Percentiles rank a stretch among this genome's conserved stretches.
Conservation (phyloP, 352 stramenopile genomes). For the Phytophthora parvispora region DNA sequence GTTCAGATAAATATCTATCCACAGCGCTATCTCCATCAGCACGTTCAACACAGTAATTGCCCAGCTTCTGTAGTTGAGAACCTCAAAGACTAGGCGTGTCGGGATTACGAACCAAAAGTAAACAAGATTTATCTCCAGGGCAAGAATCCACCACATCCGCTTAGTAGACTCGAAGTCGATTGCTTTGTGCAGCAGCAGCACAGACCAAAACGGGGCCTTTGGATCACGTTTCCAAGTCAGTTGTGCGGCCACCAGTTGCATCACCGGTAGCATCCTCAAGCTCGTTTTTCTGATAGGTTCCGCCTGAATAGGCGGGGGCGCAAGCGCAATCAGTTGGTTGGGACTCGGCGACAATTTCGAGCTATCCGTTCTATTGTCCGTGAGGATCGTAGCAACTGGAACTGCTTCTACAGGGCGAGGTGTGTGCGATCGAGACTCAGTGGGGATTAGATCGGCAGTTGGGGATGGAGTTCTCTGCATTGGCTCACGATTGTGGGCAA, state of each 20-base stretch:
- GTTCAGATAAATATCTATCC: constrained; percentile 61
- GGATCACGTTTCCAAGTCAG: constrained; percentile 18
- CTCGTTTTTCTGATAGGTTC: constrained; percentile 17
- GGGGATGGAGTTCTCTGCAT: not conserved
- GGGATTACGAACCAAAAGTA: constrained; percentile 73
- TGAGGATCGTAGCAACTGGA: not conserved
- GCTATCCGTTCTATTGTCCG: not conserved
- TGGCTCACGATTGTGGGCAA: not conserved
- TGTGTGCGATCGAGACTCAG: not conserved
- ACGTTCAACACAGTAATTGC: constrained; percentile 41
- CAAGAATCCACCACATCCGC: constrained; percentile 61
- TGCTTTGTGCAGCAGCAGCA: constrained; percentile 37
- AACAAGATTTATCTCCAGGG: constrained; percentile 52
- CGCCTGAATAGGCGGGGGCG: not conserved
- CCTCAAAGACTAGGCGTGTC: constrained; percentile 47
- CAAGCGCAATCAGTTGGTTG: constrained; percentile 5
- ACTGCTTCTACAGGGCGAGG: not conserved
- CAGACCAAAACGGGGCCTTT: constrained; percentile 37
- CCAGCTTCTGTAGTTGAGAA: constrained; percentile 40
- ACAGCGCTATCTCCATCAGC: constrained; percentile 53
- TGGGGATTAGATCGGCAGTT: not conserved
- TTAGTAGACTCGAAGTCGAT: constrained; percentile 54
- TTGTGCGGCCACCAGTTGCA: constrained; percentile 28
- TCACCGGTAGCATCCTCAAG: constrained; percentile 32
- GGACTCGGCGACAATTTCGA: not conserved